Percentiles rank a stretch among this genome's conserved stretches.
Conservation (phyloP, 768 basidiomycete genomes). For the Ephemerocybe angulata region DNA sequence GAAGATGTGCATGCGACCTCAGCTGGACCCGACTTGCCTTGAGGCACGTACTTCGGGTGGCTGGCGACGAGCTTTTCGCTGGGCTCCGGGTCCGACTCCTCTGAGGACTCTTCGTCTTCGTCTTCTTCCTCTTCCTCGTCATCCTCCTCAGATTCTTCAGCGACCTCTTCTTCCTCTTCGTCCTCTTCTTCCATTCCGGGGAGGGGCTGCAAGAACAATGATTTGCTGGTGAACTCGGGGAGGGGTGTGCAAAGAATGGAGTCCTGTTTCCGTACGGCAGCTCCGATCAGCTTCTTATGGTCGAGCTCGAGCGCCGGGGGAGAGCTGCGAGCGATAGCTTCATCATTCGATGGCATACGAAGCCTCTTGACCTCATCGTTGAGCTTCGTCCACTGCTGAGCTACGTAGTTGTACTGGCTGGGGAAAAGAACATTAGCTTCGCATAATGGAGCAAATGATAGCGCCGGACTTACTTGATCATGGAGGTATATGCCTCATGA, state of each 20-base stretch:
- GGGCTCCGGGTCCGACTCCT: slow-evolving; percentile 7
- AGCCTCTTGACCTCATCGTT: slow-evolving; percentile 25
- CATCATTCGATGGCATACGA: slow-evolving; percentile 10
- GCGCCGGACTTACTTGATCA: slow-evolving; percentile 36
- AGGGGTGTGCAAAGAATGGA: slow-evolving; percentile 41
- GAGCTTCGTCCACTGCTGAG: slow-evolving; percentile 27
- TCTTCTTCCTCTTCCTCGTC: slow-evolving; percentile 14
- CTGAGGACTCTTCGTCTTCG: slow-evolving; percentile 20
- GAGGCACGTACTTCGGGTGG: not conserved
- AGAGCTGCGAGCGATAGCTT: slow-evolving; percentile 5
- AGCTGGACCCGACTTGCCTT: not conserved
- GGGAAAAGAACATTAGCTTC: slow-evolving; percentile 9
- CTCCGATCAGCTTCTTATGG: slow-evolving; percentile 28
- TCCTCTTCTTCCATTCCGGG: slow-evolving; percentile 35
- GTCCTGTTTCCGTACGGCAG: slow-evolving; percentile 30
- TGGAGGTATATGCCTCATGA: slow-evolving; percentile 37
- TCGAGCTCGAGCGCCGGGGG: slow-evolving; percentile 27
- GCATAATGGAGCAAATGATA: slow-evolving; percentile 7
- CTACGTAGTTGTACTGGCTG: slow-evolving; percentile 34
- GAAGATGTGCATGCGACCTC: slow-evolving; percentile 19
- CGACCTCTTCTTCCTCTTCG: slow-evolving; percentile 25
- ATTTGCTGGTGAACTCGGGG: slow-evolving; percentile 34
- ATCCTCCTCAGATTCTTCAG: slow-evolving; percentile 21
- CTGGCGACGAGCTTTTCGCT: slow-evolving; percentile 2
- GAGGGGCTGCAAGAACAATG: slow-evolving; percentile 25